phyloP scores from a whole-genome alignment of 1,139 yeast species.

The Scheffersomyces illinoinensis region DNA sequence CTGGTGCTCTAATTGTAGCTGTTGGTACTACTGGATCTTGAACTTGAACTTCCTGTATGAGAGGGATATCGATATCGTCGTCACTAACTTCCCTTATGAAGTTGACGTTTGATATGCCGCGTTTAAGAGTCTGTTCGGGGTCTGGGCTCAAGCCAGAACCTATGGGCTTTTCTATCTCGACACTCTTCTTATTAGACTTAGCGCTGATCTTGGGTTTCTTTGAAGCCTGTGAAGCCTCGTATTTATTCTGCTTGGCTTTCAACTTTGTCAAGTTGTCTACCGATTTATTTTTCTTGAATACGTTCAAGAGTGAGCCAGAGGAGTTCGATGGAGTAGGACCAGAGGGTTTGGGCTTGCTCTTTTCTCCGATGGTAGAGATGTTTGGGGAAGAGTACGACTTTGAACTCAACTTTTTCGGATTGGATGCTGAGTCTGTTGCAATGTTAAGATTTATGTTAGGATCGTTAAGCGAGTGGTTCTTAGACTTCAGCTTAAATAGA shows the following conservation, averaged over 20 bases:
- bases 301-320: slow-evolving; percentile 17
- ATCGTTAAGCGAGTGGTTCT: slow-evolving; percentile 24
- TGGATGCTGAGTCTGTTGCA: slow-evolving; percentile 9
- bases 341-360: background rate
- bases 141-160: slow-evolving; percentile 1
- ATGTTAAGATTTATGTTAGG: background rate
- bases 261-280: slow-evolving; percentile 17
- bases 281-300: slow-evolving; percentile 26
- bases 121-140: background rate
- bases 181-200: background rate
- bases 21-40: background rate
- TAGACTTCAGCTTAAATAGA: slow-evolving; percentile 39
- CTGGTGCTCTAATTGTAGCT: background rate
- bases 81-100: slow-evolving; percentile 39
- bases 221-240: slow-evolving; percentile 2
- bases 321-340: background rate
- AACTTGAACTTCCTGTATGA: slow-evolving; percentile 10
- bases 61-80: slow-evolving; percentile 15
- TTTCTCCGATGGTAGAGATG: slow-evolving; percentile 12
- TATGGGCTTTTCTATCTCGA: background rate
- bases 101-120: slow-evolving; percentile 20
- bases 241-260: background rate
- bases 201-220: background rate
- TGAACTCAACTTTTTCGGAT: slow-evolving; percentile 20
- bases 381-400: slow-evolving; percentile 36